These are phyloP conservation scores for Colletotrichum nymphaeae DNA, from an alignment of 2,329 filamentous ascomycete species.

Conservation along the genomic window DNA sequence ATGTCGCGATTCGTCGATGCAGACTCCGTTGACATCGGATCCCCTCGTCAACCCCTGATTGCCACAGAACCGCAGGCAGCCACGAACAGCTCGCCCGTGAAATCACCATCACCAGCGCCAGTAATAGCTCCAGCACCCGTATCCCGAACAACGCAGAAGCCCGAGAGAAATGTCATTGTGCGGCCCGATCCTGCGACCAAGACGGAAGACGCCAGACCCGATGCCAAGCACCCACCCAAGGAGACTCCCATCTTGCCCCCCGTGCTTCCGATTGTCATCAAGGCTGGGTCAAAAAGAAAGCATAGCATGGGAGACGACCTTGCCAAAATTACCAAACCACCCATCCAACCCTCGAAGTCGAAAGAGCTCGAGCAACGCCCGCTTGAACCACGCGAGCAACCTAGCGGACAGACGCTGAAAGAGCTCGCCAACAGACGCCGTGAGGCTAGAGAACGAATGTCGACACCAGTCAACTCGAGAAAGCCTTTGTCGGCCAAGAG, in stretches of 20 bases:
- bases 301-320: conserved; percentile 66
- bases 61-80: neutral
- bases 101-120: conserved; percentile 8
- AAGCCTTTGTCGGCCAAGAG: conserved; percentile 68
- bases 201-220: neutral
- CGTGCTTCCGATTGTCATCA: conserved; percentile 41
- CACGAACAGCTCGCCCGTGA: neutral
- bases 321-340: conserved; percentile 36
- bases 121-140: neutral
- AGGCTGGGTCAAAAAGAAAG: conserved; percentile 69
- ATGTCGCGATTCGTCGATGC: conserved; percentile 69
- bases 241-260: conserved; percentile 13
- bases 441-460: conserved; percentile 49
- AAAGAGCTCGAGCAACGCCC: conserved; percentile 42
- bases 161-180: conserved; percentile 20
- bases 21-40: conserved; percentile 64
- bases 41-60: conserved; percentile 49
- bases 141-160: conserved; percentile 1
- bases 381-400: conserved; percentile 40
- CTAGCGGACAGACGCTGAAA: conserved; percentile 57
- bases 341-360: conserved; percentile 41
- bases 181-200: conserved; percentile 18
- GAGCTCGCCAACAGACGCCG: conserved; percentile 55
- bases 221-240: conserved; percentile 7
- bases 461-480: conserved; percentile 47